Evolutionary conservation across 1,284 basidiomycete genomes (phyloP), one percentile per base, ranked within the genome.

Genomic region (Schizophyllum commune): DNA sequence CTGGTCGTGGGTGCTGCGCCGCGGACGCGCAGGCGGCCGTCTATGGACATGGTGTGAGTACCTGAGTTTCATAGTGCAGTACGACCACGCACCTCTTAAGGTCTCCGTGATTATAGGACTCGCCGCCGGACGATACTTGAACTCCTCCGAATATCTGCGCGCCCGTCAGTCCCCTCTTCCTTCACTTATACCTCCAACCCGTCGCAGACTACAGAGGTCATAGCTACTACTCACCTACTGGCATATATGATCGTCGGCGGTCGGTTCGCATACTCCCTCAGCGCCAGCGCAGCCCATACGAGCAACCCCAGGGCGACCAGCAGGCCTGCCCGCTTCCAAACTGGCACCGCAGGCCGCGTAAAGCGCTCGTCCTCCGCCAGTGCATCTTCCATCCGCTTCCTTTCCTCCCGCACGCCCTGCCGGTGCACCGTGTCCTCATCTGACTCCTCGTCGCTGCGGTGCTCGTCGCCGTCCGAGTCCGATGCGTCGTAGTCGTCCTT

Each of bases 101-200:
- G 72, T 78, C 68, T 88, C 84, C 0, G 84, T 86, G 62, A 88
- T 75, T 56, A 88, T 74, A n/a, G 86, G 86, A 63, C 82, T 84
- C 11, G 85, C 86, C 19, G 86, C 86, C 1, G 86, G 86, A 61
- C 86, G 74, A 68, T 77, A 88, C 69, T 83, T 85, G 71, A 77
- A 77, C 56, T 86, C 81, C 62, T 83, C 80, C 27, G 85, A 88
- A 67, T 88, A 89, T 64, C 86, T 88, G 53, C 19, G 39, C 17
- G 19, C 19, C 8, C 11, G 19, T 32, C 22, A 17, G 15, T 21
- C 15, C 17, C 2, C 15, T 17, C n/a, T 15, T 17, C 4, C 19
- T 32, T 15, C 19, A 15, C 11, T 21, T 33, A 15, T 11, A 17
- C 15, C 17, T 54, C 20, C 9, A 27, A 3, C 4, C 19, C 34